These are phyloP conservation scores for Suillus bovinus DNA, from an alignment of 768 basidiomycete genomes.

Conservation along the genomic window DNA sequence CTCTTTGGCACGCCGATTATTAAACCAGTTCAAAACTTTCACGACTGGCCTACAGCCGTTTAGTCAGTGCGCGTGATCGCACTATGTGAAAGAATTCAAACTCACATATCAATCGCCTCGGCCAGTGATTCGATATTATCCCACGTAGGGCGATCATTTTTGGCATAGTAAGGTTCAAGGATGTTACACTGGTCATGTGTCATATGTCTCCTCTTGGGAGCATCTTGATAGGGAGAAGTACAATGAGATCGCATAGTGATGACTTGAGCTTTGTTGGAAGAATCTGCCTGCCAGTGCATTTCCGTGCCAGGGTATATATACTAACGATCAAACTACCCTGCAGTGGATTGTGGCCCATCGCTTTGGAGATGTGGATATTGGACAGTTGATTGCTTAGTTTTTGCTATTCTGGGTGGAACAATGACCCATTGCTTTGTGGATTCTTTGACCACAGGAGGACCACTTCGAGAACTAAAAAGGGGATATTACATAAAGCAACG, in stretches of 20 bases:
- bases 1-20: slow-evolving; percentile 6
- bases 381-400: neutral
- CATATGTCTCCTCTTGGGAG: slow-evolving; percentile 3
- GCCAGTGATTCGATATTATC: neutral
- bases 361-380: neutral
- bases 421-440: neutral
- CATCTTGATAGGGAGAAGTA: neutral
- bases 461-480: slow-evolving; percentile 1
- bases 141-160: neutral
- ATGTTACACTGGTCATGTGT: neutral
- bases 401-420: neutral
- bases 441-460: too few species aligned
- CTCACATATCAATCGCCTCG: neutral
- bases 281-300: too few species aligned
- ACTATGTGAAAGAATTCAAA: neutral
- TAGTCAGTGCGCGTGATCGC: neutral
- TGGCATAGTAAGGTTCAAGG: neutral
- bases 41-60: neutral
- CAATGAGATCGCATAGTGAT: neutral
- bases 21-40: slow-evolving; percentile 5
- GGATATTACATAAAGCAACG: neutral
- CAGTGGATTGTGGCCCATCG: slow-evolving; percentile 1
- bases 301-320: slow-evolving; percentile 3
- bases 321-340: neutral
- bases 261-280: neutral